Percentiles rank a stretch among this genome's conserved stretches.
phyloP scores from a whole-genome alignment of 2,329 filamentous ascomycete genomes.

The Fusarium anthophilum region DNA sequence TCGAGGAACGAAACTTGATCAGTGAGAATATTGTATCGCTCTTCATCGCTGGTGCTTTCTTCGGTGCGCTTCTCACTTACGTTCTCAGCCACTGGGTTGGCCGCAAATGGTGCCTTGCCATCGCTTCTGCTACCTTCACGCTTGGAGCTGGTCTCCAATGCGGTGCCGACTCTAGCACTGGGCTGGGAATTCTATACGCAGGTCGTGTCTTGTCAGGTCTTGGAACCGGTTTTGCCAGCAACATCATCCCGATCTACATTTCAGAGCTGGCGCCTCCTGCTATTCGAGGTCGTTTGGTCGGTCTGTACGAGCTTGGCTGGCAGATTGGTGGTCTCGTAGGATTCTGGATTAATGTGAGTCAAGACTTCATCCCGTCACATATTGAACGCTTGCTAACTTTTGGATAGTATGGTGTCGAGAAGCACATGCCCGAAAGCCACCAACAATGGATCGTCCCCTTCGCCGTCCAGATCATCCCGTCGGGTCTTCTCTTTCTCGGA shows the following conservation, averaged over 20 bases:
- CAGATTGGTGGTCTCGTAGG: constrained; percentile 14
- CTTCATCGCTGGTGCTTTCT: constrained; percentile 76
- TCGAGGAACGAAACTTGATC: constrained; percentile 51
- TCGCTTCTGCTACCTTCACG: constrained; percentile 47
- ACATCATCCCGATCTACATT: constrained; percentile 57
- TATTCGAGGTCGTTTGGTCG: constrained; percentile 59
- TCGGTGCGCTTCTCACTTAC: constrained; percentile 70
- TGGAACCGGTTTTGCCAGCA: neutral
- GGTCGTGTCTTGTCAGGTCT: constrained; percentile 8
- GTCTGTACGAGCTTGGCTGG: constrained; percentile 18
- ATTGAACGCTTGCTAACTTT: accelerated
- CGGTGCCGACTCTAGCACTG: constrained; percentile 59
- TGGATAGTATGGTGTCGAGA: constrained; percentile 25
- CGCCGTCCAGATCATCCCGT: constrained; percentile 64
- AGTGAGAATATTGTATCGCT: constrained; percentile 58
- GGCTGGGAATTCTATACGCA: constrained; percentile 3
- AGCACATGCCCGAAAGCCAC: constrained; percentile 29
- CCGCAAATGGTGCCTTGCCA: constrained; percentile 48
- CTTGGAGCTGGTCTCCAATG: constrained; percentile 62
- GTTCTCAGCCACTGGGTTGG: constrained; percentile 34
- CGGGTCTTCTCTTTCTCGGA: constrained; percentile 59
- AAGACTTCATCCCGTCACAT: accelerated
- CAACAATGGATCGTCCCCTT: constrained; percentile 60
- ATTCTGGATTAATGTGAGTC: constrained; percentile 18
- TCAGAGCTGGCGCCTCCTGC: constrained; percentile 59